A percentile compares a stretch with the other conserved stretches of the same genome.
phyloP scores from a whole-genome alignment of 2,329 filamentous ascomycete species.

The Samsoniella hepiali region DNA sequence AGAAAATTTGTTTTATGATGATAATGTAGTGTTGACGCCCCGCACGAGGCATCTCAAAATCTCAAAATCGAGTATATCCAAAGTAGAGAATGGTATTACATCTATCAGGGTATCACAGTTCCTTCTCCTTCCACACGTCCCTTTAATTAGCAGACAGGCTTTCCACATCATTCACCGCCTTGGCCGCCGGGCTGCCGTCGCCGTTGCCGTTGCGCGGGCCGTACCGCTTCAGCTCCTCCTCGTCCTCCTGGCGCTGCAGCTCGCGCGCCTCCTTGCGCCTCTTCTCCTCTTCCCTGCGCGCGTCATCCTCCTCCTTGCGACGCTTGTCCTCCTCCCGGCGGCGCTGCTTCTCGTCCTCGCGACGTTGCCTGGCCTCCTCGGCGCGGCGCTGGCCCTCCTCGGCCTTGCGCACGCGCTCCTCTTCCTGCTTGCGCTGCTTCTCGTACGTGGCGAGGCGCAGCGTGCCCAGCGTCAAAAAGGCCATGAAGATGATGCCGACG shows the following conservation, averaged over 20 bases:
- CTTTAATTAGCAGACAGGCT: slow-evolving; percentile 54
- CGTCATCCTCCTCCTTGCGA: slow-evolving; percentile 2
- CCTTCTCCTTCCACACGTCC: not conserved
- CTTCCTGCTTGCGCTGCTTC: slow-evolving; percentile 47
- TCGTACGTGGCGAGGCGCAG: slow-evolving; percentile 59
- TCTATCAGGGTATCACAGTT: slow-evolving; percentile 15
- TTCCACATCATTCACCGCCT: slow-evolving; percentile 52
- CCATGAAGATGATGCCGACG: slow-evolving; percentile 64
- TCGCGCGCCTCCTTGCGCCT: not conserved
- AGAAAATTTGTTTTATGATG: not conserved
- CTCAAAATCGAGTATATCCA: not conserved
- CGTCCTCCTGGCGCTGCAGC: slow-evolving; percentile 7
- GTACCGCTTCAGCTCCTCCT: slow-evolving; percentile 12
- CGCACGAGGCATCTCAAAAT: not conserved
- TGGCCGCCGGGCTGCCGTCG: slow-evolving; percentile 36
- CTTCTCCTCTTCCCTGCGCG: slow-evolving; percentile 3
- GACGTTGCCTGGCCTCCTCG: slow-evolving; percentile 6
- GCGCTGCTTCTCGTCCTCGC: slow-evolving; percentile 12
- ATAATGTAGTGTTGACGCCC: not conserved
- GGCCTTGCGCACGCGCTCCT: slow-evolving; percentile 42
- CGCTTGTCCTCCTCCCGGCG: slow-evolving; percentile 3
- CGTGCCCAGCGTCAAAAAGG: slow-evolving; percentile 55
- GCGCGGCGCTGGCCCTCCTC: slow-evolving; percentile 32
- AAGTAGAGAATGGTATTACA: slow-evolving; percentile 13
- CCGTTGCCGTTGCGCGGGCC: slow-evolving; percentile 20